phyloP scores from a whole-genome alignment of 768 basidiomycete species.

The Xanthoconium purpureum region DNA sequence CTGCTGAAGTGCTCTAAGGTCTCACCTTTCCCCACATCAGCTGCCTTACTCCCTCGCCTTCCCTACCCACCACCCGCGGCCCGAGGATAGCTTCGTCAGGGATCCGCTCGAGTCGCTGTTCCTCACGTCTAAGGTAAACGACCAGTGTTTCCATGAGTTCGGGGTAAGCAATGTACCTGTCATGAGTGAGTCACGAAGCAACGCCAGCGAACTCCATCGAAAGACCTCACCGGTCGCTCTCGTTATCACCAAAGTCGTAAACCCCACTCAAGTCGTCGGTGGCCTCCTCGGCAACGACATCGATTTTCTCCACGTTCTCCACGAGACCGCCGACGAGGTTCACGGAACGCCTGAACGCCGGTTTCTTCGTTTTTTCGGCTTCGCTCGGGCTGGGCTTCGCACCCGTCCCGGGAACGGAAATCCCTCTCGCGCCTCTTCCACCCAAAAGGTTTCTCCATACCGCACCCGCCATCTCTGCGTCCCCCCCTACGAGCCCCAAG shows the following conservation, averaged over 20 bases:
- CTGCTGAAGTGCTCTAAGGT: conserved; percentile 8
- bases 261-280: conserved; percentile 70
- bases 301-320: conserved; percentile 56
- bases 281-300: conserved; percentile 55
- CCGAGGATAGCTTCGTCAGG: conserved; percentile 41
- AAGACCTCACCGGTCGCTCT: conserved; percentile 36
- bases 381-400: conserved; percentile 4
- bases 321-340: conserved; percentile 70
- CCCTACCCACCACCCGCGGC: conserved; percentile 30
- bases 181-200: conserved; percentile 17
- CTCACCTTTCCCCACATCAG: conserved; percentile 30
- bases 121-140: conserved; percentile 68
- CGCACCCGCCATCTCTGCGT: conserved; percentile 81
- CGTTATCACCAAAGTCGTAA: conserved; percentile 58
- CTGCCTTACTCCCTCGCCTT: conserved; percentile 31
- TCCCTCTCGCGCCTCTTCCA: conserved; percentile 74
- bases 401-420: conserved; percentile 35
- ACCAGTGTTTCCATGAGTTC: conserved; percentile 71
- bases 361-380: background rate
- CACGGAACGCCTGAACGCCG: conserved; percentile 55
- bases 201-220: background rate
- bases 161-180: conserved; percentile 71
- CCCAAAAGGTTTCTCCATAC: conserved; percentile 92
- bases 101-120: conserved; percentile 59
- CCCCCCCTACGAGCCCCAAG: conserved; percentile 68